phyloP scores from a whole-genome alignment of 805 yeast genomes.

The Torulaspora maleeae region DNA sequence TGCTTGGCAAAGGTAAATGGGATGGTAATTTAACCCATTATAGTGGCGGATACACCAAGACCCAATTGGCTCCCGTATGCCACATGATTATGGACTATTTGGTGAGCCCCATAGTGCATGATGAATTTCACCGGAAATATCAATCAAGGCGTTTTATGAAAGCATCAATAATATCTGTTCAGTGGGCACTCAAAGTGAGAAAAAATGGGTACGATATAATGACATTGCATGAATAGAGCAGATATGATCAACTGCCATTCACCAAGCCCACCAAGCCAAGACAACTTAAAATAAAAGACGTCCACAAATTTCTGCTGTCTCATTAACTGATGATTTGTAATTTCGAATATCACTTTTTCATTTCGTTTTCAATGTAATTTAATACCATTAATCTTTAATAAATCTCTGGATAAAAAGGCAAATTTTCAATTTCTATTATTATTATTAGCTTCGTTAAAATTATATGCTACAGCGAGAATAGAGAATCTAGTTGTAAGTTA shows the following conservation, averaged over 20 bases:
- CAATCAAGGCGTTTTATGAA: conserved; percentile 85
- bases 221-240: conserved; percentile 35
- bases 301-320: conserved; percentile 4
- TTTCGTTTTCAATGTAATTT: conserved; percentile 5
- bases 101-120: conserved; percentile 78
- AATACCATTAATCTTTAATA: conserved; percentile 1
- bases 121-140: conserved; percentile 89
- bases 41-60: conserved; percentile 81
- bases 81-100: conserved; percentile 72
- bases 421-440: not conserved
- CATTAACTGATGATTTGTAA: conserved; percentile 4
- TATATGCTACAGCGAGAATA: conserved; percentile 14
- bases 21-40: conserved; percentile 82
- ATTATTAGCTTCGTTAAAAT: conserved; percentile 1
- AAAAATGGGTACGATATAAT: conserved; percentile 37
- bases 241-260: conserved; percentile 4
- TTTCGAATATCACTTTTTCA: conserved; percentile 1
- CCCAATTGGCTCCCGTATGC: conserved; percentile 66
- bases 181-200: conserved; percentile 67
- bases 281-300: not conserved
- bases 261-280: conserved; percentile 1
- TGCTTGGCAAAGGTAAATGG: conserved; percentile 72
- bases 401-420: not conserved
- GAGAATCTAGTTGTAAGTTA: conserved; percentile 9
- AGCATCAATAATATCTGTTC: conserved; percentile 72